Evolutionary conservation across 805 yeast species (phyloP), one percentile per base, ranked within the genome.

Genomic region (Debaryomyces castellii): DNA sequence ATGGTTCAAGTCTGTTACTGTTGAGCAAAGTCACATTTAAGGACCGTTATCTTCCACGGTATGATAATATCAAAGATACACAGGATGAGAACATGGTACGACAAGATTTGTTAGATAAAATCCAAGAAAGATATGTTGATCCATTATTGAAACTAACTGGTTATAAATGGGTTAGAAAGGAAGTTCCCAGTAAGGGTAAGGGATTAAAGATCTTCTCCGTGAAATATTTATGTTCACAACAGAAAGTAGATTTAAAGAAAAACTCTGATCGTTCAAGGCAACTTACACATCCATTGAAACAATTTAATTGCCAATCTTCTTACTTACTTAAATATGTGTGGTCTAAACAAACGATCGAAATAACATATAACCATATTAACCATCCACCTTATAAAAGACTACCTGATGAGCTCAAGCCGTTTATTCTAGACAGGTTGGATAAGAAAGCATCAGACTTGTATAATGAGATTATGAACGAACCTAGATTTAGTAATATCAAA

Each of bases 121-220:
- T 52, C 5, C 57, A 54, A 35, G 39, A 47, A 16, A 44, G 41
- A 18, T 54, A 52, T 23, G 59, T 52, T 12, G 48, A 48, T 41
- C 59, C 59, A 1, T 38, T 52, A 25, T 46, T 52, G 7, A 51
- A 47, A 5, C 23, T 45, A 2, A 49, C 51, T 1, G 59, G 59
- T 4, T 52, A 49, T 39, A 50, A 49, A 37, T 54, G 59, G 59
- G 48, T 52, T 14, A 32, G 55, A 34, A 54, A 51, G 33, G 59
- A 52, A 32, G 51, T 52, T 11, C 53, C 57, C 1, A 42, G 53
- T 14, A 51, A 48, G 33, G 59, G 57, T 5, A 45, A 48, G 25
- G 59, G 59, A 3, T 30, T 48, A 27, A 54, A 52, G 36, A 48
- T 54, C 11, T 52, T 54, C 28, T 46, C 55, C 4, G 37, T 54